A percentile compares a stretch with the other conserved stretches of the same genome.
phyloP scores from a whole-genome alignment of 2,329 filamentous ascomycete species.

The Sporothrix luriei region DNA sequence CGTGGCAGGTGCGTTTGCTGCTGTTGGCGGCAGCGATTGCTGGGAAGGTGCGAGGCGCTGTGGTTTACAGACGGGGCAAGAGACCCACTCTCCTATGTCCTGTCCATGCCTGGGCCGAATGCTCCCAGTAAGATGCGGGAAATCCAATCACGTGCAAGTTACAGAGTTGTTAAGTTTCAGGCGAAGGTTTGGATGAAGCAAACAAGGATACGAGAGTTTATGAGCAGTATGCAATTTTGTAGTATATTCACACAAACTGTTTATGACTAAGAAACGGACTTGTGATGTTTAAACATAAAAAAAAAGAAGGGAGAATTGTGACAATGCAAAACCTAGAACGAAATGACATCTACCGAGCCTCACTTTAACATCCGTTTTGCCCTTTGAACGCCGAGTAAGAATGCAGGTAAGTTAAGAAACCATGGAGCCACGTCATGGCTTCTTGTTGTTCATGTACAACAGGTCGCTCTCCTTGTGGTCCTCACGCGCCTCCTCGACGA shows the following conservation, averaged over 20 bases:
- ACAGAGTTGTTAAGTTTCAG: not conserved
- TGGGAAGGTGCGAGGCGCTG: not conserved
- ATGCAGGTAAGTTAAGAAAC: not conserved
- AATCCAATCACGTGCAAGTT: conserved; percentile 20
- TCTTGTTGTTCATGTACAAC: conserved; percentile 54
- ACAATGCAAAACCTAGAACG: conserved; percentile 4
- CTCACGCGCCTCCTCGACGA: conserved; percentile 87
- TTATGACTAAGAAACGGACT: not conserved
- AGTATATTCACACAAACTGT: not conserved
- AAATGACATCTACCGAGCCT: conserved; percentile 2
- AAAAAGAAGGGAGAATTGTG: conserved; percentile 3
- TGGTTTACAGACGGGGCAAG: conserved; percentile 4
- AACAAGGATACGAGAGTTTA: no score
- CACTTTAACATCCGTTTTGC: not conserved
- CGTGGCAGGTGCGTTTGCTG: conserved; percentile 21
- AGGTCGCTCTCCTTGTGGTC: conserved; percentile 86
- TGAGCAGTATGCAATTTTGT: not conserved
- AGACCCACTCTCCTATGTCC: conserved; percentile 19
- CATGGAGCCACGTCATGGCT: conserved; percentile 41
- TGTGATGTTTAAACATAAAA: not conserved
- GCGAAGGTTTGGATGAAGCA: not conserved
- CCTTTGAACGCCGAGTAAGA: not conserved
- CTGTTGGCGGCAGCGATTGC: not conserved
- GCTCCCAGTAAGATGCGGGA: not conserved
- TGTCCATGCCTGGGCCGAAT: not conserved